These are phyloP conservation scores for Annona cherimola DNA, from an alignment of 164 flowering plant genomes.

Conservation along the genomic window DNA sequence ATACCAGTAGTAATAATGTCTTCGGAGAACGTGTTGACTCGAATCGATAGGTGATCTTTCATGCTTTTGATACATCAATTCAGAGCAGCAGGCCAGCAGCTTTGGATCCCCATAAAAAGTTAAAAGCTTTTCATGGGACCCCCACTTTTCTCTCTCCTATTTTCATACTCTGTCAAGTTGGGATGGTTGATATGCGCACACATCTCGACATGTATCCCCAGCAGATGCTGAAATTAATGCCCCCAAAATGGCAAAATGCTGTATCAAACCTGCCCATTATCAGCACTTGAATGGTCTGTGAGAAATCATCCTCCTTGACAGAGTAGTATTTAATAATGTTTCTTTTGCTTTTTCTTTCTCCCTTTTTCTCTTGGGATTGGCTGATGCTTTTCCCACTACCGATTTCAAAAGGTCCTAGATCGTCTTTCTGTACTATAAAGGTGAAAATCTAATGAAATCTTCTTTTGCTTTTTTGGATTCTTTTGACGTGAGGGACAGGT, in stretches of 20 bases:
- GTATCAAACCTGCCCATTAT: not conserved
- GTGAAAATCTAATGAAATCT: not conserved
- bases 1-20: conserved; percentile 43
- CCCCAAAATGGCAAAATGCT: too few species aligned
- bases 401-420: not conserved
- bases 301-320: too few species aligned
- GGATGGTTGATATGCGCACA: too few species aligned
- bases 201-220: not conserved
- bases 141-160: not conserved
- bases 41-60: conserved; percentile 27
- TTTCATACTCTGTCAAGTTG: too few species aligned
- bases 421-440: not conserved
- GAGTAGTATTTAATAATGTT: not conserved
- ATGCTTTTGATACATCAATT: not conserved
- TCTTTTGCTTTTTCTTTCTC: not conserved
- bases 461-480: not conserved
- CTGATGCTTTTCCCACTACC: not conserved
- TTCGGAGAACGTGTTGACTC: conserved; percentile 34
- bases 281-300: too few species aligned
- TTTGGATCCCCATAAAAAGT: not conserved
- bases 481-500: conserved; percentile 17
- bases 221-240: too few species aligned
- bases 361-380: not conserved
- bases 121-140: not conserved
- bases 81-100: not conserved